Conservation (phyloP, 2,329 filamentous ascomycete species). For the Fusarium paranaense region DNA sequence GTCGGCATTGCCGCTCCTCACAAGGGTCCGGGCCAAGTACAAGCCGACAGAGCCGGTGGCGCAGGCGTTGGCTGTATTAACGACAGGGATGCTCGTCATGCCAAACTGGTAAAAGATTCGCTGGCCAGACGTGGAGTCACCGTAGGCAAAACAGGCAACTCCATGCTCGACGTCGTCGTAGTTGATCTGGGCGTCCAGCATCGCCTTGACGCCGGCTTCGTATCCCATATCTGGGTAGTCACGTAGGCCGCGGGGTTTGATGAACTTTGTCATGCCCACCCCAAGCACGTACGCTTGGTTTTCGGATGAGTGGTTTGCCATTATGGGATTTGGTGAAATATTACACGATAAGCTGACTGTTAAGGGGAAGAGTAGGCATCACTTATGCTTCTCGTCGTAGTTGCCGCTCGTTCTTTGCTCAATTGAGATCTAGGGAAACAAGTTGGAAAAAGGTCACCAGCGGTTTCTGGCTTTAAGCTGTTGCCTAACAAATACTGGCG, state of each 20-base stretch:
- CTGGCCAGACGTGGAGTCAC: conserved; percentile 94
- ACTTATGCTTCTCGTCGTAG: too few species aligned
- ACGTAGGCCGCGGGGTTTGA: conserved; percentile 93
- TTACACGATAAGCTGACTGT: neutral
- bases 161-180: conserved; percentile 97
- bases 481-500: too few species aligned
- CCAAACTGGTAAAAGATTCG: conserved; percentile 99
- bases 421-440: too few species aligned
- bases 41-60: conserved; percentile 94
- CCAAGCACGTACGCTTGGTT: neutral
- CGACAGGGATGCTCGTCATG: conserved; percentile 95
- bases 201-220: conserved; percentile 89
- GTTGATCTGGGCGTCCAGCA: conserved; percentile 88
- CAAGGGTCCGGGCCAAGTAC: conserved; percentile 83
- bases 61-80: conserved; percentile 99
- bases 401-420: too few species aligned
- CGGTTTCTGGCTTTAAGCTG: too few species aligned
- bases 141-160: conserved; percentile 96
- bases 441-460: too few species aligned
- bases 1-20: conserved; percentile 83
- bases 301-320: neutral
- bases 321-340: neutral
- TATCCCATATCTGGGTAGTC: conserved; percentile 96
- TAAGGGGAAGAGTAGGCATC: neutral
- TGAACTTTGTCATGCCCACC: conserved; percentile 15